Evolutionary conservation across 129 eudicot genomes (phyloP).

Genomic region (sunflower (Helianthus annuus)): DNA sequence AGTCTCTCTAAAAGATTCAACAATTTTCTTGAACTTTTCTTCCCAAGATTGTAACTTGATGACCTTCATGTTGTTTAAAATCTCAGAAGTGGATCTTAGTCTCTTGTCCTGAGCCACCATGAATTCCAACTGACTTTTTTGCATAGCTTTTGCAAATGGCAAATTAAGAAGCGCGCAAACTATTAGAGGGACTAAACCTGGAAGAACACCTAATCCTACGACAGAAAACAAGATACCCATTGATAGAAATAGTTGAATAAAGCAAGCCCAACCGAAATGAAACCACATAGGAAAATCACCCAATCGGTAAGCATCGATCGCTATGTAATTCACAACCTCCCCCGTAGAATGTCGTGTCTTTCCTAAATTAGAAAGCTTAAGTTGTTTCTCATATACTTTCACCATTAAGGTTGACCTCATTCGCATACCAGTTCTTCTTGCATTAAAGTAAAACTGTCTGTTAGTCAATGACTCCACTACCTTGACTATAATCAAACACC

Average conservation of each 20-base stretch:
- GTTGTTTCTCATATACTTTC: conserved; percentile 63
- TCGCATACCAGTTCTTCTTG: conserved; percentile 35
- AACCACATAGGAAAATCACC: conserved; percentile 76
- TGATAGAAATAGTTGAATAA: conserved; percentile 49
- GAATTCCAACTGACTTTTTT: conserved; percentile 53
- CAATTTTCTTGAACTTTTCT: conserved; percentile 46
- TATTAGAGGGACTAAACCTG: conserved; percentile 60
- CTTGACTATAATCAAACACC: conserved; percentile 51
- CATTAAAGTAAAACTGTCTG: conserved; percentile 63
- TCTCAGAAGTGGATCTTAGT: too few relatives aligned
- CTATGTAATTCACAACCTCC: conserved; percentile 71
- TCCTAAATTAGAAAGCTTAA: conserved; percentile 68
- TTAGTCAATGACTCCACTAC: conserved; percentile 62
- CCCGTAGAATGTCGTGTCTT: conserved; percentile 67
- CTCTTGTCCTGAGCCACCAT: conserved; percentile 39
- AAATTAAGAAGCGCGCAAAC: conserved; percentile 62
- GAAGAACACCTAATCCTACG: conserved; percentile 62
- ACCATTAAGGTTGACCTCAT: conserved; percentile 60
- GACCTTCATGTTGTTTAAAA: too few relatives aligned
- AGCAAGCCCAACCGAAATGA: conserved; percentile 49
- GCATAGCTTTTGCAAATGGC: conserved; percentile 62
- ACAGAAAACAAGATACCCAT: conserved; percentile 44
- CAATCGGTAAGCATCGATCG: conserved; percentile 79
- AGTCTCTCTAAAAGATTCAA: conserved; percentile 44
- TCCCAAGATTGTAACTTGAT: conserved; percentile 51